Conservation (phyloP, 1,139 yeast species). For the Yamadazyma triangularis region DNA sequence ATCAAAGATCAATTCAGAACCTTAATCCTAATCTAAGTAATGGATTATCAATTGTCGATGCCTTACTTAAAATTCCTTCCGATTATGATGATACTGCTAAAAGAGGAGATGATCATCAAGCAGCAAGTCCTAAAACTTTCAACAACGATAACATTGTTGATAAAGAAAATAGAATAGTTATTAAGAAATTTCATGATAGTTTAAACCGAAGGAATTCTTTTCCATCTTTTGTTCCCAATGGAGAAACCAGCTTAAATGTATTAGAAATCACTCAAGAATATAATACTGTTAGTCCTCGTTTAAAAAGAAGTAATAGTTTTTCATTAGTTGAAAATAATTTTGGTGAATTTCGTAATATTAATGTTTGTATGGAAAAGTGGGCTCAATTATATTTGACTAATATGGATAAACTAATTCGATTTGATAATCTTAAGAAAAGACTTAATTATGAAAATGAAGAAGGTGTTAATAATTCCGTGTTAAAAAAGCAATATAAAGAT, state of each 20-base stretch:
- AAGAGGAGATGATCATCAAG: neutral
- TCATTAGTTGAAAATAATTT: constrained; percentile 3
- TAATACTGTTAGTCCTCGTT: constrained; percentile 1
- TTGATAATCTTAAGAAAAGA: constrained; percentile 16
- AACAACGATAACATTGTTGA: neutral
- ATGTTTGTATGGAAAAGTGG: constrained; percentile 22
- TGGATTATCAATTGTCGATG: constrained; percentile 16
- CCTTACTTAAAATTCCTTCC: constrained; percentile 17
- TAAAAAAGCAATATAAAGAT: constrained; percentile 22
- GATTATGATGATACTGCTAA: constrained; percentile 5
- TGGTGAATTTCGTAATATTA: neutral
- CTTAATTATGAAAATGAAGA: constrained; percentile 5
- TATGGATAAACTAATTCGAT: constrained; percentile 18
- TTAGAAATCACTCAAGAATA: constrained; percentile 19
- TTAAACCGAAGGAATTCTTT: constrained; percentile 43
- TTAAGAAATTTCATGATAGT: constrained; percentile 8
- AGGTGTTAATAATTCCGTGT: constrained; percentile 11
- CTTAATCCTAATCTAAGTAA: constrained; percentile 6
- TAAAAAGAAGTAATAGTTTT: constrained; percentile 8
- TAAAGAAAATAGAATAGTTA: too few species aligned
- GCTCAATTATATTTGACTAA: constrained; percentile 18
- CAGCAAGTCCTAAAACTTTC: neutral
- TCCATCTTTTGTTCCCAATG: constrained; percentile 23
- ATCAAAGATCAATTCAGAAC: constrained; percentile 1
- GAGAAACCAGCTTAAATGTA: constrained; percentile 28